Base-by-base conservation (phyloP, 192 early-diverging fungal species). In the Coemansia brasiliensis region DNA sequence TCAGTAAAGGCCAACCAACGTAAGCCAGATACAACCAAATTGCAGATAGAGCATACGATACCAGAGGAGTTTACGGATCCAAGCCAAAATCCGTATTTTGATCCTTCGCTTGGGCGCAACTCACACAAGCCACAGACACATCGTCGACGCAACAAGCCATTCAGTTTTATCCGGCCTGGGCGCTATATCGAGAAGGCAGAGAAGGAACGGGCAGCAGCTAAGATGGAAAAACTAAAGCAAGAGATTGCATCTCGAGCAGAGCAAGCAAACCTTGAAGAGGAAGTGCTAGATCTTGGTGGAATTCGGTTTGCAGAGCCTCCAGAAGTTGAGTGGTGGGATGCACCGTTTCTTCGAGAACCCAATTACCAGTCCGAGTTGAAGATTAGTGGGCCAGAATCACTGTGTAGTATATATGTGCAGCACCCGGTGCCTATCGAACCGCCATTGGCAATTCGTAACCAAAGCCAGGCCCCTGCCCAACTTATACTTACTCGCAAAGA, bases 321-420 rank as follows among this genome's bases (percentile, higher is more conserved):
- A 0, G 78, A 55, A 2, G 84, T 91, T 10, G 97, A 99, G 72
- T 99, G 97, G 97, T 99, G 97, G 97, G 97, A 99, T 82, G 85
- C 84, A 29, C 90, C 87, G 11, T 82, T 98, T 20, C 80, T 89
- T 12, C 65, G 78, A 2, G 84, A 90, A 63, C 83, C 83, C 42
- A 74, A 81, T 7, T 98, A 97, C 72, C 84, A 84, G 29, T 79
- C 82, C 40, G 70, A 70, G 1, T 71, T 82, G 0, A 72, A 83
- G 71, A 45, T 56, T 26, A 79, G 21, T 65, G 83, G 58, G 52
- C 80, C 40, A 52, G 91, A 42, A 69, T 96, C 69, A 35, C 60
- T 74, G 27, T 53, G 79, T 3, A 54, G 69, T 5, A 40, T 75
- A 11, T 72, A 79, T 49, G 56, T 69, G 18, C 69, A 65, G 27